Evolutionary conservation across 2,329 filamentous ascomycete genomes (phyloP), one percentile per base, ranked within the genome.

Genomic region (Xylariaceae sp.): DNA sequence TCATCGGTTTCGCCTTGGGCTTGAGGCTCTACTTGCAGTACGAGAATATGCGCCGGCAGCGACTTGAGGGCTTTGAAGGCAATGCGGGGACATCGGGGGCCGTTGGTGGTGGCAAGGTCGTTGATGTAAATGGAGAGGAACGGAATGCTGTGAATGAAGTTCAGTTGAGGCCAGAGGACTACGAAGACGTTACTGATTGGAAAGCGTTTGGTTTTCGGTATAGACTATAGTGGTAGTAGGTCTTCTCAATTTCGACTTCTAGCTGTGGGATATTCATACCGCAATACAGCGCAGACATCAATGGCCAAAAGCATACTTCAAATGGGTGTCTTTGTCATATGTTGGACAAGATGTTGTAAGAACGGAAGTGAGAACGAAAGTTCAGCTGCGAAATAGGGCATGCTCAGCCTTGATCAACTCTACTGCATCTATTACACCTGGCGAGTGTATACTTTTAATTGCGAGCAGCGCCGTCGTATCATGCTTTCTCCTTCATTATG

Each of bases 131-230:
- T 2, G 22, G 22, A 27, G 57, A 55, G 7, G 47, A 52, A 0
- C 58, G 57, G 1, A 54, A 65, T 32, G 58, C 66, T 5, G 63
- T 68, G n/a, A 58, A 60, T 11, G 65, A 65, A 30, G 62, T 72
- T 0, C 67, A 70, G 43, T 58, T 77, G 18, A 63, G 67, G 15
- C 66, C 71, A 0, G 70, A 73, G 46, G 75, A 77, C 50, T 77
- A 80, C 49, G 77, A 81, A 17, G 80, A 84, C 61, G 64, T 77
- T 2, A 83, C 81, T 2, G 81, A 85, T 58, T 82, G 78, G 75
- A 73, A 81, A 35, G 81, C 73, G 1, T 62, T 73, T 15, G 81
- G 81, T 0, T 85, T 84, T 53, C 73, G 80, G 39, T 85, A 85
- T 63, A 73, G 81, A 27, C 59, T 78, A 22, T 78, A 55, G 47